Evolutionary conservation across 2,329 filamentous ascomycete genomes (phyloP), one percentile per base, ranked within the genome.

Genomic region (Fusarium sp.): DNA sequence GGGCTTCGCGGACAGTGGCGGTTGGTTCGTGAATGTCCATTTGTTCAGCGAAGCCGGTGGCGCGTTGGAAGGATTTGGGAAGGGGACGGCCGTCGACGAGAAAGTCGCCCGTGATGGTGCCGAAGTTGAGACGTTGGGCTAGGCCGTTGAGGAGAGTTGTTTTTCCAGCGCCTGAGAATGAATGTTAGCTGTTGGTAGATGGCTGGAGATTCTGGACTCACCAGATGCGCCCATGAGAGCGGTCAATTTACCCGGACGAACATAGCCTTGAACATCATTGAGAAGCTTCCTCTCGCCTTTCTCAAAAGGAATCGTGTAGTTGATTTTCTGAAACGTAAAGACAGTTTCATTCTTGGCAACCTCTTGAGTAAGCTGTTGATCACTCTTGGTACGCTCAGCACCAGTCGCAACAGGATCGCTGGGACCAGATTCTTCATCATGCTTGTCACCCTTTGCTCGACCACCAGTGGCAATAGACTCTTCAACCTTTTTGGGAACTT

Each of bases 191-290:
- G 14, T 15, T 14, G 13, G 10, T 5, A 4, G 1, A 18, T 13
- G 15, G 3, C 6, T 8, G 6, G 4, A n/a, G 8, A 25, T 5
- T 25, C 8, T 4, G 10, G 27, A 72, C 70, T 71, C 76, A 74
- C 79, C 81, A 40, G 82, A 84, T 21, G 83, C 81, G 35, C 83
- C 90, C 92, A 95, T 95, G 1, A 94, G 83, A 11, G 91, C 92
- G 11, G 91, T 94, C 48, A 94, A 79, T 51, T 91, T 94, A 31
- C 92, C 92, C 2, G 93, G 92, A 63, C 92, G 91, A 41, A 96
- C 91, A 83, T 90, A 95, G n/a, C 92, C 92, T 71, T 94, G 89
- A 2, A 95, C 90, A 62, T 93, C 85, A 61, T 94, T 87, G 20
- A 96, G 80, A 53, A 96, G 85, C 47, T 88, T 87, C 20, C 91